Evolutionary conservation across 306 rosid species (phyloP), one percentile per base, ranked within the genome.

Genomic region (Prunus davidiana): DNA sequence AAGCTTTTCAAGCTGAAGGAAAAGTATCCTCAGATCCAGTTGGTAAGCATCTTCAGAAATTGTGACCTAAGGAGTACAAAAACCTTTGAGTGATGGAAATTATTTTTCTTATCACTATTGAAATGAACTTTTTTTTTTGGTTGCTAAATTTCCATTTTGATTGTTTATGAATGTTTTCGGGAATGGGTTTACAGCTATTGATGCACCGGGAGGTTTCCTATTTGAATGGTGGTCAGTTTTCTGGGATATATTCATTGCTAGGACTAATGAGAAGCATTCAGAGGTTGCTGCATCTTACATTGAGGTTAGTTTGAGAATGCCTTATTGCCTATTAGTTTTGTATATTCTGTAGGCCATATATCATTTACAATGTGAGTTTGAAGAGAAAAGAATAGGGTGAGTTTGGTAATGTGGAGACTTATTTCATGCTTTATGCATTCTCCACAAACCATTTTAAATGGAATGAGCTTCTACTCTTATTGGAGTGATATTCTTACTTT

Each of bases 151-250:
- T 73, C 57, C 62, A 30, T 64, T 75, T 76, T 56, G 51, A 45
- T 24, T 77, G 13, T 45, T 75, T 51, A 69, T 22, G 16, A 73
- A 22, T 27, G 20, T 45, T 75, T 73, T 75, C 30, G 57, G n/a
- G 73, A 55, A 27, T 86, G 87, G 75, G 65, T 64, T 82, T 86
- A 63, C 91, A 96, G 99, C 99, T 57, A 96, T 96, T 82, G 99
- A 96, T 88, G 99, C 99, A 8, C 99, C 99, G 0, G 98, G 99
- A 69, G 99, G 99, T 65, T 96, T 96, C 84, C 88, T 96, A 69
- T 96, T 96, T 10, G 99, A 96, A 80, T 95, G 99, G 99, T 95
- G 99, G 99, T 95, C 99, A 11, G 97, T 95, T 84, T 95, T 95
- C 91, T 95, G 99, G 99, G 99, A 96, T 81, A 96, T 96, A 68